Conservation (phyloP, 2,329 filamentous ascomycete genomes). For the Ophiostoma australiae region DNA sequence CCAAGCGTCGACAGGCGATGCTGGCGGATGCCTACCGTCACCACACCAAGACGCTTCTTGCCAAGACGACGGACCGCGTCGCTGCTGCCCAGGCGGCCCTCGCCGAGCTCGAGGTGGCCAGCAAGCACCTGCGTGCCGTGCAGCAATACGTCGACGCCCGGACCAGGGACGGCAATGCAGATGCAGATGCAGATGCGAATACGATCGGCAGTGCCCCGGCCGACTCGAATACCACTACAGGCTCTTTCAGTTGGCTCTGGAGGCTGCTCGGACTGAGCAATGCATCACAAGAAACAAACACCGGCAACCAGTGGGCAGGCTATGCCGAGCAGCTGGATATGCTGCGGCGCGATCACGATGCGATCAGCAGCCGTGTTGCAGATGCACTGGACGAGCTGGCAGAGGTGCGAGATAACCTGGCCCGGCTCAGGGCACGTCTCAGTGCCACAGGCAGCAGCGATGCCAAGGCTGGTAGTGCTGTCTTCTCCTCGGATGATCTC, state of each 20-base stretch:
- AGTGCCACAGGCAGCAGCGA: background rate
- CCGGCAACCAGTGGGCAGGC: conserved; percentile 14
- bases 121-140: conserved; percentile 65
- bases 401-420: conserved; percentile 9
- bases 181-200: background rate
- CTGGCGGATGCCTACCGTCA: conserved; percentile 70
- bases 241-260: conserved; percentile 17
- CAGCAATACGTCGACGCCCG: conserved; percentile 59
- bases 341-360: conserved; percentile 19
- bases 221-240: background rate
- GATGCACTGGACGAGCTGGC: conserved; percentile 22
- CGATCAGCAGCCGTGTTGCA: conserved; percentile 1
- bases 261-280: background rate
- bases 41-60: conserved; percentile 64
- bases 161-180: background rate
- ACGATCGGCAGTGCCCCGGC: background rate
- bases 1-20: conserved; percentile 35
- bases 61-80: conserved; percentile 64
- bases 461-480: background rate
- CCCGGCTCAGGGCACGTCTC: background rate
- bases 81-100: conserved; percentile 65
- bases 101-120: conserved; percentile 59
- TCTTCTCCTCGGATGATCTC: background rate
- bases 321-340: conserved; percentile 19
- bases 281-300: background rate